A percentile compares a stretch with the other conserved stretches of the same genome.
These are phyloP conservation scores for Coleophoma crateriformis DNA, from an alignment of 2,329 filamentous ascomycete species.

Conservation along the genomic window DNA sequence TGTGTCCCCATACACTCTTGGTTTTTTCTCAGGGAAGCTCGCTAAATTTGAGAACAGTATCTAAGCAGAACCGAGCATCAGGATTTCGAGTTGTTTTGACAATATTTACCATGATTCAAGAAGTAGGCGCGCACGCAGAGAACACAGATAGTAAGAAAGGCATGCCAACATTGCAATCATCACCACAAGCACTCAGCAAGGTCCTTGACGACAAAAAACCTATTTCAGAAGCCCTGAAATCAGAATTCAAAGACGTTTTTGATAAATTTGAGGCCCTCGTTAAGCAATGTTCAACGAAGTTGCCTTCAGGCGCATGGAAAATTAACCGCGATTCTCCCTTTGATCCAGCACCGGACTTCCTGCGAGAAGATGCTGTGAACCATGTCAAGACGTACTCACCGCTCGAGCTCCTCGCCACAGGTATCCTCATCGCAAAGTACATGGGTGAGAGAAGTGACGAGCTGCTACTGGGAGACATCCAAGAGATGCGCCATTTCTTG, in stretches of 20 bases:
- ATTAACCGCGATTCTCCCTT: conserved; percentile 21
- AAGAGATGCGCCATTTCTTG: conserved; percentile 24
- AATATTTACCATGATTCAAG: conserved; percentile 28
- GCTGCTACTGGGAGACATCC: conserved; percentile 26
- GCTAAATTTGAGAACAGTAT: conserved; percentile 18
- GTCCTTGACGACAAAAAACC: conserved; percentile 24
- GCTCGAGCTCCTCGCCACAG: conserved; percentile 27
- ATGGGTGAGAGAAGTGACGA: conserved; percentile 20
- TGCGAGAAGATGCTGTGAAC: conserved; percentile 15
- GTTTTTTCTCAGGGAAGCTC: not conserved
- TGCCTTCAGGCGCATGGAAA: conserved; percentile 16
- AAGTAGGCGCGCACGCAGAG: conserved; percentile 14
- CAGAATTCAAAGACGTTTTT: conserved; percentile 24
- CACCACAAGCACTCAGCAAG: conserved; percentile 21
- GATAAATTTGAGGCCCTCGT: conserved; percentile 25
- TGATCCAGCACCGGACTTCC: conserved; percentile 20
- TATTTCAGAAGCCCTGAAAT: conserved; percentile 22
- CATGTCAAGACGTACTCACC: conserved; percentile 29
- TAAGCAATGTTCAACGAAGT: conserved; percentile 19
- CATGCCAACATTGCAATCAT: conserved; percentile 23
- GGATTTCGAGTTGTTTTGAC: conserved; percentile 28
- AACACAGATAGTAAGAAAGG: conserved; percentile 3
- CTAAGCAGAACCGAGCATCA: conserved; percentile 26
- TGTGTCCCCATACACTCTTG: conserved; percentile 13
- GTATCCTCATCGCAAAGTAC: conserved; percentile 25